A percentile compares a stretch with the other conserved stretches of the same genome.
Evolutionary conservation across 305 asterid species (phyloP).

Genomic region (Ilex paraguariensis): DNA sequence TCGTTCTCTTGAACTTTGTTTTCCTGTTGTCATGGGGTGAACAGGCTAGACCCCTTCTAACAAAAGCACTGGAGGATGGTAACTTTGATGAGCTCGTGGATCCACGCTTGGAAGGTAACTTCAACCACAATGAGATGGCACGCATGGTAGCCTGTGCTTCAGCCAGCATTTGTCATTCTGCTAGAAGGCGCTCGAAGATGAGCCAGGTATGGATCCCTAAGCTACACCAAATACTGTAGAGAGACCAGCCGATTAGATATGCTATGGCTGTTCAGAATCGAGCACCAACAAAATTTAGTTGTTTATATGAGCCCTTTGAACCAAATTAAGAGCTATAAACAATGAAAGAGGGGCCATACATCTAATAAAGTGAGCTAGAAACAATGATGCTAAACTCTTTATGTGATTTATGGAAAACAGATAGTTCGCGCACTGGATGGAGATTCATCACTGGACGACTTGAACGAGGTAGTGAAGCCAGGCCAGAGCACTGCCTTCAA

Average conservation of each 20-base stretch:
- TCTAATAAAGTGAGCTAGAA: too few relatives aligned
- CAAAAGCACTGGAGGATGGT: conserved; percentile 50
- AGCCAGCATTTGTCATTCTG: conserved; percentile 63
- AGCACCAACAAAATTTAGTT: too few relatives aligned
- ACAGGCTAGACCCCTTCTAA: conserved; percentile 60
- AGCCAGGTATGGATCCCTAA: conserved; percentile 41
- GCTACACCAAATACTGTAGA: neutral
- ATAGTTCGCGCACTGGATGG: conserved; percentile 63
- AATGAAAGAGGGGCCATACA: too few relatives aligned
- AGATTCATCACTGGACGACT: conserved; percentile 56
- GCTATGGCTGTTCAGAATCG: too few relatives aligned
- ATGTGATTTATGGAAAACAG: conserved; percentile 13
- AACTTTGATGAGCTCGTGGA: conserved; percentile 38
- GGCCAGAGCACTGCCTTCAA: conserved; percentile 10
- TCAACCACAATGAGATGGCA: conserved; percentile 41
- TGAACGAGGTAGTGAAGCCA: conserved; percentile 26
- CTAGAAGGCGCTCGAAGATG: conserved; percentile 73
- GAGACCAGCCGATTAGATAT: neutral
- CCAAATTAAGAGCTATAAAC: too few relatives aligned
- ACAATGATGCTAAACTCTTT: too few relatives aligned
- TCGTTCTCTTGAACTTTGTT: neutral
- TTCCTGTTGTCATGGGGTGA: neutral
- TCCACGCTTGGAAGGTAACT: conserved; percentile 50
- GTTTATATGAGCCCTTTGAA: too few relatives aligned
- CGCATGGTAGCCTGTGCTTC: conserved; percentile 56